Evolutionary conservation across 345 rosid genomes (phyloP), one percentile per base, ranked within the genome.

Genomic region (Eucalyptus dawsonii): DNA sequence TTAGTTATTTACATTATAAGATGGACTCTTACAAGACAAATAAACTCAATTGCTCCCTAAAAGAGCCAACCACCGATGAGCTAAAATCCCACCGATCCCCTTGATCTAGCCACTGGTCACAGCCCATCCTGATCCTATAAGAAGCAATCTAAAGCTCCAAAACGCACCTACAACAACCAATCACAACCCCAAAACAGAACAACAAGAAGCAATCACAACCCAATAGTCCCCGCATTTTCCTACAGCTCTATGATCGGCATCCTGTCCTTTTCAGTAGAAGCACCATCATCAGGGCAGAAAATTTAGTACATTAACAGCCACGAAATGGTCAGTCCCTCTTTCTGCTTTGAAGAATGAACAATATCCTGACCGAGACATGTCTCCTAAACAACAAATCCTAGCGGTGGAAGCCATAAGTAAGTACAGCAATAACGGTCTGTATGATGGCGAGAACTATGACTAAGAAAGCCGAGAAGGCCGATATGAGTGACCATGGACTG

Each of bases 401-500:
- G 34, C 4, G 34, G 8, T 4, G 5, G 12, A 1, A 7, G 34
- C 4, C 0, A 14, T 16, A 50, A 11, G 16, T 34, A 27, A 88
- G 31, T 14, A 89, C 37, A 40, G 90, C 60, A 69, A 50, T 7
- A 22, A 80, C 4, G 8, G 76, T 60, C 25, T 88, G 91, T 9
- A 50, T 19, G 83, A 34, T 24, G 50, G 72, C 22, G 27, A 89
- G 56, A 47, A 40, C 47, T n/a, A 89, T 16, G 29, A 89, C 13
- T 37, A 62, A 11, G 49, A 47, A 58, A 50, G 90, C 87, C 5
- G 91, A 29, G n/a, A 80, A 6, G 19, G 62, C 72, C 1, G 86
- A 88, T n/a, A 91, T 42, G 24, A 25, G 16, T 45, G 91, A 58
- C 91, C 90, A 86, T 3, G 87, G 87, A 86, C 37, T 58, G 31